A percentile compares a stretch with the other conserved stretches of the same genome.
Evolutionary conservation across 1,139 yeast genomes (phyloP).

Genomic region (Pichia sp.): DNA sequence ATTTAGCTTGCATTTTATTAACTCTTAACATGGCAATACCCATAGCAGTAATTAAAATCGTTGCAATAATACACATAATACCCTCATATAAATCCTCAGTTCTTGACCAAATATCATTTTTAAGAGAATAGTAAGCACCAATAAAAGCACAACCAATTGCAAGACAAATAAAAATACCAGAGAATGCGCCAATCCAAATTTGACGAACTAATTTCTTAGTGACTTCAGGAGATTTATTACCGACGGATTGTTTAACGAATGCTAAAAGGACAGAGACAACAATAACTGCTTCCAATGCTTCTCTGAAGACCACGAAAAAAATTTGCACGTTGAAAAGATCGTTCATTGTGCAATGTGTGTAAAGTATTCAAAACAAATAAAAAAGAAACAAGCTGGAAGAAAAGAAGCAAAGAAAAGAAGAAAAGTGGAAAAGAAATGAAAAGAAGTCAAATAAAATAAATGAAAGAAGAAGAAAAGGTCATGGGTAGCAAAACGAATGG

Average conservation of each 20-base stretch:
- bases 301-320: slow-evolving; percentile 86
- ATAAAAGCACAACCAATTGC: slow-evolving; percentile 80
- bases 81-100: slow-evolving; percentile 96
- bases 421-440: too few relatives aligned
- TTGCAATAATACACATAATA: slow-evolving; percentile 73
- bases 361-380: too few relatives aligned
- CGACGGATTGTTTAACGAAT: slow-evolving; percentile 79
- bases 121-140: slow-evolving; percentile 72
- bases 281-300: slow-evolving; percentile 82
- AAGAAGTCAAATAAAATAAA: too few relatives aligned
- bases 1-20: slow-evolving; percentile 86
- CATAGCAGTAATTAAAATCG: slow-evolving; percentile 78
- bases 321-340: slow-evolving; percentile 49
- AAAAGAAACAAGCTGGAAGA: too few relatives aligned
- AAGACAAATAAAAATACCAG: slow-evolving; percentile 71
- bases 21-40: slow-evolving; percentile 87
- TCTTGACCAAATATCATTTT: slow-evolving; percentile 74
- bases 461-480: too few relatives aligned
- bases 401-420: too few relatives aligned
- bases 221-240: slow-evolving; percentile 20
- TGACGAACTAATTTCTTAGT: slow-evolving; percentile 63
- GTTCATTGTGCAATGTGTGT: too few relatives aligned
- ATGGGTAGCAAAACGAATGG: too few relatives aligned
- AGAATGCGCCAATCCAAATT: slow-evolving; percentile 73
- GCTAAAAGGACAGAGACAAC: slow-evolving; percentile 86